A percentile compares a stretch with the other conserved stretches of the same genome.
Conservation (phyloP, 176 grass and related monocot species). For the Oryza rufipogon region DNA sequence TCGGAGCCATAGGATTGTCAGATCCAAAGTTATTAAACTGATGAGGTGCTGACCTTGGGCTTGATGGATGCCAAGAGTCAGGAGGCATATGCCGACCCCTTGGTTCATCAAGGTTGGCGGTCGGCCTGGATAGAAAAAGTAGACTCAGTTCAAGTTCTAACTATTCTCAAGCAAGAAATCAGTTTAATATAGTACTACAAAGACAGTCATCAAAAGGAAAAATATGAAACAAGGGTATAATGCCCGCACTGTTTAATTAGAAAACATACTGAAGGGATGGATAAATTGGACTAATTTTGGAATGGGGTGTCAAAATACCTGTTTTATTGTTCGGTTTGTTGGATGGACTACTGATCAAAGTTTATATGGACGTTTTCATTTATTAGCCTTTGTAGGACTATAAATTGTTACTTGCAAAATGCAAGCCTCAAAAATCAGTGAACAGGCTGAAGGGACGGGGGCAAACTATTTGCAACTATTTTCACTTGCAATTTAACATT, state of each 20-base stretch:
- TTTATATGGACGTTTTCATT: not conserved
- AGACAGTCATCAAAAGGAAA: conserved; percentile 6
- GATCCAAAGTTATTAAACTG: conserved; percentile 73
- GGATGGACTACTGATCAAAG: no score
- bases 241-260: not conserved
- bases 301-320: no score
- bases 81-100: conserved; percentile 61
- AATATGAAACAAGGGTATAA: conserved; percentile 23
- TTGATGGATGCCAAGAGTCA: conserved; percentile 73
- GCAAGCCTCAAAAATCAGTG: not conserved
- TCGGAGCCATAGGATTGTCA: conserved; percentile 55
- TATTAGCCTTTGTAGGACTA: not conserved
- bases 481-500: conserved; percentile 21
- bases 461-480: not conserved
- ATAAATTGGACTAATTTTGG: no score
- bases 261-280: not conserved
- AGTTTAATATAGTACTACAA: conserved; percentile 7
- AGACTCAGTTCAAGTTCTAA: not conserved
- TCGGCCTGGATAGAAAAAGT: conserved; percentile 57
- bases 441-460: not conserved
- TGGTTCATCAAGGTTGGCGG: conserved; percentile 86
- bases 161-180: conserved; percentile 16
- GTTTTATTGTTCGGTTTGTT: no score
- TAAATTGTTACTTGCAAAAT: conserved; percentile 2
- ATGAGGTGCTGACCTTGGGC: conserved; percentile 65